These are phyloP conservation scores for Coemansia sp. DNA, from an alignment of 371 early-diverging fungal species.

Conservation along the genomic window DNA sequence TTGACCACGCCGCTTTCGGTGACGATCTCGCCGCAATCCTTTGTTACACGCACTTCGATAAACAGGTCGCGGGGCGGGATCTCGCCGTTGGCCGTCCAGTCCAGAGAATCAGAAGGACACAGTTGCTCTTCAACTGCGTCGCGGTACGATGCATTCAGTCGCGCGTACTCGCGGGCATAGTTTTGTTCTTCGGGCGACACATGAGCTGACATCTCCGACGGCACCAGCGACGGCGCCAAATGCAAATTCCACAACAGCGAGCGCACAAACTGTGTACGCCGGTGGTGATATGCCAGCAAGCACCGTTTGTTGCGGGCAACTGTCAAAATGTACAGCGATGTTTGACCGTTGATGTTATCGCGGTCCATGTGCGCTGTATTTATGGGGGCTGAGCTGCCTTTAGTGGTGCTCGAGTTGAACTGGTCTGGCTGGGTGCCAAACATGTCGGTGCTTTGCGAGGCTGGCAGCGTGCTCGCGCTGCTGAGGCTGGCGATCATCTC, in stretches of 20 bases:
- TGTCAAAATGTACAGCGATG: slow-evolving; percentile 46
- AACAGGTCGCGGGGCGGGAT: slow-evolving; percentile 86
- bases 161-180: slow-evolving; percentile 63
- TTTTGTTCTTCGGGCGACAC: slow-evolving; percentile 67
- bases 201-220: slow-evolving; percentile 21
- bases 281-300: slow-evolving; percentile 84
- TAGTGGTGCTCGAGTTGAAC: background rate
- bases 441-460: background rate
- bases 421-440: background rate
- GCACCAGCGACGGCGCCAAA: slow-evolving; percentile 52
- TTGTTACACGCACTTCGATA: slow-evolving; percentile 82
- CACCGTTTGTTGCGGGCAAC: slow-evolving; percentile 76
- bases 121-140: slow-evolving; percentile 54
- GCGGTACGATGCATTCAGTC: slow-evolving; percentile 65
- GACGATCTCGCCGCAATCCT: slow-evolving; percentile 84
- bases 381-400: background rate
- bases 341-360: slow-evolving; percentile 43
- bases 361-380: slow-evolving; percentile 1
- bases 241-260: slow-evolving; percentile 78
- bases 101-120: slow-evolving; percentile 58
- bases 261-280: slow-evolving; percentile 70
- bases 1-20: slow-evolving; percentile 77
- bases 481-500: slow-evolving; percentile 37
- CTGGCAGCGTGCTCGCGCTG: slow-evolving; percentile 8
- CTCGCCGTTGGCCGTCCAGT: slow-evolving; percentile 71